phyloP scores from a whole-genome alignment of 371 early-diverging fungal genomes.

The Syncephalastrum contaminatum region DNA sequence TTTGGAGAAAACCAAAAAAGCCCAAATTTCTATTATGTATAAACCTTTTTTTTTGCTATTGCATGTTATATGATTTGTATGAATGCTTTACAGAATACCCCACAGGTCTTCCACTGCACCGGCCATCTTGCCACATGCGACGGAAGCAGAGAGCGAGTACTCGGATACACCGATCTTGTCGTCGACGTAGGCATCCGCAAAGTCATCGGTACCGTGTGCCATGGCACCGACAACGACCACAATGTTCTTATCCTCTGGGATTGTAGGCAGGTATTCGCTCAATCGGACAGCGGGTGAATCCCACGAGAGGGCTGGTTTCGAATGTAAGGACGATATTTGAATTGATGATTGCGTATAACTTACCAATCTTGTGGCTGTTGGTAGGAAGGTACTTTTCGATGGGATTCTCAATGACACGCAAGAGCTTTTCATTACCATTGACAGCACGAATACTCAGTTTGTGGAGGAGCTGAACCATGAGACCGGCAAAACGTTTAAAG shows the following conservation, averaged over 20 bases:
- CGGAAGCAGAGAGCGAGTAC: slow-evolving; percentile 85
- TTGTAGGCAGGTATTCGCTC: slow-evolving; percentile 74
- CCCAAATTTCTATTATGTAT: too few relatives aligned
- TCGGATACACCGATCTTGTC: slow-evolving; percentile 95
- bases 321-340: background rate
- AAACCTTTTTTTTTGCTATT: too few relatives aligned
- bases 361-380: slow-evolving; percentile 85
- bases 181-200: slow-evolving; percentile 93
- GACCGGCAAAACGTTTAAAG: slow-evolving; percentile 96
- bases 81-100: slow-evolving; percentile 63
- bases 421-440: slow-evolving; percentile 87
- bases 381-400: slow-evolving; percentile 92
- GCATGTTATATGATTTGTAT: too few relatives aligned
- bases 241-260: slow-evolving; percentile 79
- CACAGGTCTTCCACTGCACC: slow-evolving; percentile 86
- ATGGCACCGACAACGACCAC: slow-evolving; percentile 95
- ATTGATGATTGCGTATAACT: slow-evolving; percentile 4
- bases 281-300: slow-evolving; percentile 89
- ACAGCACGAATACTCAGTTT: slow-evolving; percentile 94
- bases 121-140: slow-evolving; percentile 90
- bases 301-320: slow-evolving; percentile 74
- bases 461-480: slow-evolving; percentile 98
- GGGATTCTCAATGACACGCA: slow-evolving; percentile 96
- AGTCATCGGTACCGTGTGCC: slow-evolving; percentile 95
- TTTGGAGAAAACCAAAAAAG: too few relatives aligned